A percentile compares a stretch with the other conserved stretches of the same genome.
Conservation (phyloP, 768 basidiomycete genomes). For the Psilocybe subaeruginosa region DNA sequence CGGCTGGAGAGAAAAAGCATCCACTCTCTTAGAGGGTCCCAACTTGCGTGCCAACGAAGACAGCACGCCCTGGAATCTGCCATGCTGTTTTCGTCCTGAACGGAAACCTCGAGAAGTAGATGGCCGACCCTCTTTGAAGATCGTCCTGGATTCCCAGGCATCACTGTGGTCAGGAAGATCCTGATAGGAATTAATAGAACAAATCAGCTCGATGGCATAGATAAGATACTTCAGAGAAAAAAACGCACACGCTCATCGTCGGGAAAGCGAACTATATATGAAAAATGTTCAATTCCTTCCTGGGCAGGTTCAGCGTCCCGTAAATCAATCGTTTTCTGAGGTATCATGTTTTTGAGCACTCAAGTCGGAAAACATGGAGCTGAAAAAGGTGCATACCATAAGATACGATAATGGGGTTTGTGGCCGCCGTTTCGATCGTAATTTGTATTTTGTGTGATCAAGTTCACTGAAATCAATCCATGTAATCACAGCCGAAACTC, state of each 20-base stretch:
- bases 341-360: neutral
- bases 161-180: neutral
- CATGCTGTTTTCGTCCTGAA: neutral
- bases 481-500: neutral
- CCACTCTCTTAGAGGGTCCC: neutral
- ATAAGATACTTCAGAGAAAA: neutral
- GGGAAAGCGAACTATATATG: conserved; percentile 9
- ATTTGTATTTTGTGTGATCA: neutral
- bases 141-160: conserved; percentile 2
- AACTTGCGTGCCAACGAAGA: neutral
- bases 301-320: conserved; percentile 6
- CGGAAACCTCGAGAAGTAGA: neutral
- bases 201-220: neutral
- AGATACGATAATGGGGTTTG: neutral
- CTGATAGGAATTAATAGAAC: neutral
- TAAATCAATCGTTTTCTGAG: conserved; percentile 13
- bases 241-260: conserved; percentile 1
- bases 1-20: neutral
- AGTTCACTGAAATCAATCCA: neutral
- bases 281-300: conserved; percentile 7
- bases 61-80: neutral
- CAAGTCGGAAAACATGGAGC: neutral
- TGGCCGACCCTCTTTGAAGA: neutral
- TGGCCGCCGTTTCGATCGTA: neutral
- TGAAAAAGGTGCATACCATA: neutral